These are phyloP conservation scores for Exophiala viscosa DNA, from an alignment of 2,329 filamentous ascomycete genomes.

Conservation along the genomic window DNA sequence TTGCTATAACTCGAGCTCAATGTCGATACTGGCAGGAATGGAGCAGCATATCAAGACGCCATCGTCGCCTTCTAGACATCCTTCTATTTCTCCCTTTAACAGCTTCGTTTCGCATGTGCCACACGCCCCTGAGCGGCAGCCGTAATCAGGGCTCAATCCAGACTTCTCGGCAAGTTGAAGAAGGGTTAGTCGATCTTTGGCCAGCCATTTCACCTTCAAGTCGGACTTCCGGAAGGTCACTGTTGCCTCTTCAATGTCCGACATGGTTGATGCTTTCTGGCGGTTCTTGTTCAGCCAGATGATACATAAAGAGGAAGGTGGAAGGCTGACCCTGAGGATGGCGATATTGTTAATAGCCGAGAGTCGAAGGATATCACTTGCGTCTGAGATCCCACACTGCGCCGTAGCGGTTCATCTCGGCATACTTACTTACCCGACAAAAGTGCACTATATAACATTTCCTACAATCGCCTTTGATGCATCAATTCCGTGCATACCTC, in stretches of 20 bases:
- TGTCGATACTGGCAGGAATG: conserved; percentile 18
- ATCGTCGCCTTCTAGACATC: conserved; percentile 21
- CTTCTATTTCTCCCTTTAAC: conserved; percentile 21
- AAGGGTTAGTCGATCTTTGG: conserved; percentile 21
- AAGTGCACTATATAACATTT: too few relatives aligned
- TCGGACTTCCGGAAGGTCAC: conserved; percentile 24
- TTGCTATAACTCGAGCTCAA: conserved; percentile 21
- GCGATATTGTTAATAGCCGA: too few relatives aligned
- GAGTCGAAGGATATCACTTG: too few relatives aligned
- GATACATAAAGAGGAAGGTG: background rate
- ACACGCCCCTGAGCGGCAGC: conserved; percentile 22
- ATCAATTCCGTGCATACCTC: too few relatives aligned
- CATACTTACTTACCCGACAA: too few relatives aligned
- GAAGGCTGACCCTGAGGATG: background rate
- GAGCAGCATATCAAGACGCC: conserved; percentile 25
- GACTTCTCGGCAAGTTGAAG: conserved; percentile 24
- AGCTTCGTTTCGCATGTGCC: conserved; percentile 25
- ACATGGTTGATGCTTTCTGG: conserved; percentile 4
- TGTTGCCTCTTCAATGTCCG: conserved; percentile 25
- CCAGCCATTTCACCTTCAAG: conserved; percentile 19
- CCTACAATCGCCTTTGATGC: too few relatives aligned
- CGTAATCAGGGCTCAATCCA: conserved; percentile 22
- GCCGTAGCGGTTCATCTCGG: too few relatives aligned
- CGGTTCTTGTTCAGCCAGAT: background rate
- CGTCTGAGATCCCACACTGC: too few relatives aligned